These are phyloP conservation scores for Oidiodendron maius DNA, from an alignment of 495 filamentous ascomycete genomes.

Conservation along the genomic window DNA sequence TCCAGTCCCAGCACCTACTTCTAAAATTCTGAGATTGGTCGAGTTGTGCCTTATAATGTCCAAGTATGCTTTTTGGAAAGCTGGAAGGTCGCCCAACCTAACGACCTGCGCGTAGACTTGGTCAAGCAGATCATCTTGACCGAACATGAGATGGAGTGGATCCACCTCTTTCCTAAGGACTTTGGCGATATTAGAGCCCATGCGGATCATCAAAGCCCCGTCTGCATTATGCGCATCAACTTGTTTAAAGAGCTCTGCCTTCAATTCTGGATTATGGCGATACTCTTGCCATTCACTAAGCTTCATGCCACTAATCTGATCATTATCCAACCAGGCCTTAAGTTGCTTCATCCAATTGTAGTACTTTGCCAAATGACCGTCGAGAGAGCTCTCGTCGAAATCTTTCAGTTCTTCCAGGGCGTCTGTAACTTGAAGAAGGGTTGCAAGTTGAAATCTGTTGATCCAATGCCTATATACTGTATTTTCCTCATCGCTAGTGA, in stretches of 20 bases:
- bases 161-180: not conserved
- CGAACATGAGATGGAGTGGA: constrained; percentile 28
- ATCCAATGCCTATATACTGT: too few species aligned
- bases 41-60: constrained; percentile 16
- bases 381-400: not conserved
- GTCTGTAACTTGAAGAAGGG: not conserved
- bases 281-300: not conserved
- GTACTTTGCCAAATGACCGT: not conserved
- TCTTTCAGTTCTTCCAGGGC: not conserved
- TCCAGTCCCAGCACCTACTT: constrained; percentile 37
- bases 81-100: not conserved
- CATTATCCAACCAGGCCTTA: not conserved
- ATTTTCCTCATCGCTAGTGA: not conserved
- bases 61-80: constrained; percentile 2
- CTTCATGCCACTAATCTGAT: not conserved
- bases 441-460: not conserved
- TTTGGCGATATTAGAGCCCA: not conserved
- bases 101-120: not conserved
- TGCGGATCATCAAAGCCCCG: not conserved
- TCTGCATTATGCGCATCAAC: not conserved
- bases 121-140: constrained; percentile 33
- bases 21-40: constrained; percentile 29
- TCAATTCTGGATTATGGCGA: not conserved
- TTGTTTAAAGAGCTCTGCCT: not conserved
- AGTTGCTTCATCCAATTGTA: not conserved